These are phyloP conservation scores for Basidioascus undulatus DNA, from an alignment of 768 basidiomycete genomes.

Conservation along the genomic window DNA sequence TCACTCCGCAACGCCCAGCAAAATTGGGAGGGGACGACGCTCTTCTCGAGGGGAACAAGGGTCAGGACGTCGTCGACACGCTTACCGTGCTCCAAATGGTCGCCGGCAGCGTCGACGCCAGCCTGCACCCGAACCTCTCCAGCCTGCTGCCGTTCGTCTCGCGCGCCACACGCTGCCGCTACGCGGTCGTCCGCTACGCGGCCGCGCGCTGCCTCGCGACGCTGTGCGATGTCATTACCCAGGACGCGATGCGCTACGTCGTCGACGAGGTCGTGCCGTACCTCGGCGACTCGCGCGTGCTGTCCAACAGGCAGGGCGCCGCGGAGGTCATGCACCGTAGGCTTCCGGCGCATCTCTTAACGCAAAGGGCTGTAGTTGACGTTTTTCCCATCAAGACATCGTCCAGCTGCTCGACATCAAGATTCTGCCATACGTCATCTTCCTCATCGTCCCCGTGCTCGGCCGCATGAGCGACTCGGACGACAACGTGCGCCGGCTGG, in stretches of 20 bases:
- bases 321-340: conserved; percentile 78
- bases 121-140: conserved; percentile 41
- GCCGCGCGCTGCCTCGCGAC: conserved; percentile 71
- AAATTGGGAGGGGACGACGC: conserved; percentile 27
- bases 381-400: conserved; percentile 33
- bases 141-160: conserved; percentile 53
- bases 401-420: conserved; percentile 79
- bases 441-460: conserved; percentile 82
- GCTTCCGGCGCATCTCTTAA: too few relatives aligned
- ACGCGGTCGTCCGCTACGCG: conserved; percentile 69
- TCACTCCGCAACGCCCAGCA: too few relatives aligned
- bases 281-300: conserved; percentile 48
- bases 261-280: conserved; percentile 61
- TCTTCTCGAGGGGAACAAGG: conserved; percentile 38
- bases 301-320: conserved; percentile 63
- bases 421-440: conserved; percentile 85
- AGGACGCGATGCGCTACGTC: conserved; percentile 69
- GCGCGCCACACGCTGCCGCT: conserved; percentile 56
- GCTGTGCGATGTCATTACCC: conserved; percentile 61
- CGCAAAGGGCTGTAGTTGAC: too few relatives aligned
- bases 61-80: conserved; percentile 79
- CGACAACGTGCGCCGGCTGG: conserved; percentile 69
- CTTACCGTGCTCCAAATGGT: conserved; percentile 70
- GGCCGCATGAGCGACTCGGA: conserved; percentile 92
- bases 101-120: conserved; percentile 43